phyloP scores from a whole-genome alignment of 352 stramenopile genomes.

The Discostella stelligera region DNA sequence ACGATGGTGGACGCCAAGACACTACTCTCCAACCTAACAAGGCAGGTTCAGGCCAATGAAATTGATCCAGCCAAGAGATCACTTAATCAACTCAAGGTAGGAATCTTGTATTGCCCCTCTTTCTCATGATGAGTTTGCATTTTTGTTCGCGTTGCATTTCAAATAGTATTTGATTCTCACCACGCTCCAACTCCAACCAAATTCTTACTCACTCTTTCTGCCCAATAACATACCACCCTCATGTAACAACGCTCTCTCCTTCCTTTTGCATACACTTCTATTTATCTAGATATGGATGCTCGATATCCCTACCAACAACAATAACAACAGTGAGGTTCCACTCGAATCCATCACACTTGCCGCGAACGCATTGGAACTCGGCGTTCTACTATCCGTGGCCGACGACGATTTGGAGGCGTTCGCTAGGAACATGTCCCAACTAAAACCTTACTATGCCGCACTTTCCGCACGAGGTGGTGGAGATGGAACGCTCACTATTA shows the following conservation, averaged over 20 bases:
- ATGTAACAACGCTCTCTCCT: background rate
- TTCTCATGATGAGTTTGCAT: background rate
- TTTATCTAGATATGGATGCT: slow-evolving; percentile 58
- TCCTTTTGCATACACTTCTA: background rate
- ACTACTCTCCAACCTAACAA: slow-evolving; percentile 57
- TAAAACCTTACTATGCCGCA: slow-evolving; percentile 64
- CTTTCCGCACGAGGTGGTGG: slow-evolving; percentile 5
- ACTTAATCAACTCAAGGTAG: slow-evolving; percentile 68
- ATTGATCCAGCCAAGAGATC: slow-evolving; percentile 58
- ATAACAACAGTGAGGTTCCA: background rate
- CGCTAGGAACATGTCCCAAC: slow-evolving; percentile 66
- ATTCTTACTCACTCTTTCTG: background rate
- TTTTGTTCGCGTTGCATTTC: slow-evolving; percentile 8
- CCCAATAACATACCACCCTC: too few species aligned
- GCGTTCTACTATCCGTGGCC: slow-evolving; percentile 62
- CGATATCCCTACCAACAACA: slow-evolving; percentile 36
- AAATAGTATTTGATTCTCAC: too few species aligned
- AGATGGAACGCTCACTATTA: background rate
- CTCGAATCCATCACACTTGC: slow-evolving; percentile 41
- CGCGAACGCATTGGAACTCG: slow-evolving; percentile 63
- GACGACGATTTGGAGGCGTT: slow-evolving; percentile 75
- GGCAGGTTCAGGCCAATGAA: slow-evolving; percentile 60
- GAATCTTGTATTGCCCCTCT: background rate
- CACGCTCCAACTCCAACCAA: background rate
- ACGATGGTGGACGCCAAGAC: slow-evolving; percentile 43